A percentile compares a stretch with the other conserved stretches of the same genome.
Conservation (phyloP, 169 alveolate genomes). For the Toxoplasma gondii region DNA sequence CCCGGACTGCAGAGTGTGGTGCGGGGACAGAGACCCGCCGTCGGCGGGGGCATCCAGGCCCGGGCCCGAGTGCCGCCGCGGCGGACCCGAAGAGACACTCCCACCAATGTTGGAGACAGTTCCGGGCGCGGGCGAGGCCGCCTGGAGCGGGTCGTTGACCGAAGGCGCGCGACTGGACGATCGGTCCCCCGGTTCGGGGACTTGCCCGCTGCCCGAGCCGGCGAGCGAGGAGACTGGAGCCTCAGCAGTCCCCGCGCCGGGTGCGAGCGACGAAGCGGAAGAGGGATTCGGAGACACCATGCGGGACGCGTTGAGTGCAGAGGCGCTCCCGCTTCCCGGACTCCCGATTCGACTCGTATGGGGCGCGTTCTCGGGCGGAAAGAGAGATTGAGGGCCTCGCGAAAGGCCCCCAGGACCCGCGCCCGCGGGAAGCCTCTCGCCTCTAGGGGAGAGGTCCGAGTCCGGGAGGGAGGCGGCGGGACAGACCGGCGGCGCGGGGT, state of each 20-base stretch:
- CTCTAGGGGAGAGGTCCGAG: neutral
- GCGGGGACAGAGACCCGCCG: neutral
- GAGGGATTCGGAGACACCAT: constrained; percentile 5
- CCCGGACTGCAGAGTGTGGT: neutral
- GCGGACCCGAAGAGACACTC: neutral
- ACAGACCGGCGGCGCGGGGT: neutral
- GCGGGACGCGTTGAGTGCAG: neutral
- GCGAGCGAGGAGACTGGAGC: neutral
- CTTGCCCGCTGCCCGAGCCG: neutral
- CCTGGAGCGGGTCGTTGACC: neutral
- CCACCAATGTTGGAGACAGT: too few species aligned
- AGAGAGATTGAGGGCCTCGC: neutral
- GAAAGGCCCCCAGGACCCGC: neutral
- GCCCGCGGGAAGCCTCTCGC: neutral
- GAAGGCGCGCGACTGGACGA: neutral
- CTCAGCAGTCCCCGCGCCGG: neutral
- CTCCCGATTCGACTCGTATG: neutral
- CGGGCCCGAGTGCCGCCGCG: neutral
- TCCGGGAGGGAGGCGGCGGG: neutral
- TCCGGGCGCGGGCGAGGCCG: neutral
- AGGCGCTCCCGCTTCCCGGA: neutral
- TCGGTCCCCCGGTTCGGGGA: neutral
- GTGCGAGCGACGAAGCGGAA: neutral
- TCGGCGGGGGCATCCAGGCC: neutral
- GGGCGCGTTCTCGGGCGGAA: neutral